These are phyloP conservation scores for Bocquillonia castaneifolia DNA, from an alignment of 441 rosid species.

Conservation along the genomic window DNA sequence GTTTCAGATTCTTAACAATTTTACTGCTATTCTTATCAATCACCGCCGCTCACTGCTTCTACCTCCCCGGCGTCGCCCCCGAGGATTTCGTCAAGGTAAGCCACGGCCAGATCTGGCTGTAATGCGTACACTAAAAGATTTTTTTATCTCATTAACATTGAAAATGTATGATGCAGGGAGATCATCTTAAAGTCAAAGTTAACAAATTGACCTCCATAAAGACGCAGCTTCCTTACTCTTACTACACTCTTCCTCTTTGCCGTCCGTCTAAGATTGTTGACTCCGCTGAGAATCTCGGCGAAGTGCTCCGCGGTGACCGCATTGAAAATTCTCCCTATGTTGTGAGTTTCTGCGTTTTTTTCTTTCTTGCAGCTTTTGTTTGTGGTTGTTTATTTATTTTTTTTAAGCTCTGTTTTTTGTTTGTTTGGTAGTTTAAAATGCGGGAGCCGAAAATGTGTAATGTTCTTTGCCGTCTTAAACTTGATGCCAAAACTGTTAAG, in stretches of 20 bases:
- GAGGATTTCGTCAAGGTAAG: conserved; percentile 79
- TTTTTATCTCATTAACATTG: too few relatives aligned
- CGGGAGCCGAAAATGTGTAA: conserved; percentile 78
- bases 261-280: conserved; percentile 61
- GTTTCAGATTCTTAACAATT: too few relatives aligned
- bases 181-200: conserved; percentile 79
- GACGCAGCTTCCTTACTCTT: conserved; percentile 89
- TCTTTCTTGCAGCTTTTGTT: too few relatives aligned
- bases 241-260: conserved; percentile 73
- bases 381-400: background rate
- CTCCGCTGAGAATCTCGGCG: conserved; percentile 94
- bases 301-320: conserved; percentile 95
- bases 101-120: too few relatives aligned
- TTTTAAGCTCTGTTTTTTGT: conserved; percentile 15
- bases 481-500: conserved; percentile 59
- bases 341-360: too few relatives aligned
- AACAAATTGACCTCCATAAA: conserved; percentile 86
- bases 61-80: conserved; percentile 96
- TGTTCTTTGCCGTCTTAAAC: conserved; percentile 48
- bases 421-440: conserved; percentile 71
- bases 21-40: too few relatives aligned
- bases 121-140: too few relatives aligned
- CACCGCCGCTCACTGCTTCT: conserved; percentile 59
- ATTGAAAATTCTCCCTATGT: conserved; percentile 88
- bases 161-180: conserved; percentile 69